These are phyloP conservation scores for Hymenoscyphus fraxineus DNA, from an alignment of 2,329 filamentous ascomycete species.

Conservation along the genomic window DNA sequence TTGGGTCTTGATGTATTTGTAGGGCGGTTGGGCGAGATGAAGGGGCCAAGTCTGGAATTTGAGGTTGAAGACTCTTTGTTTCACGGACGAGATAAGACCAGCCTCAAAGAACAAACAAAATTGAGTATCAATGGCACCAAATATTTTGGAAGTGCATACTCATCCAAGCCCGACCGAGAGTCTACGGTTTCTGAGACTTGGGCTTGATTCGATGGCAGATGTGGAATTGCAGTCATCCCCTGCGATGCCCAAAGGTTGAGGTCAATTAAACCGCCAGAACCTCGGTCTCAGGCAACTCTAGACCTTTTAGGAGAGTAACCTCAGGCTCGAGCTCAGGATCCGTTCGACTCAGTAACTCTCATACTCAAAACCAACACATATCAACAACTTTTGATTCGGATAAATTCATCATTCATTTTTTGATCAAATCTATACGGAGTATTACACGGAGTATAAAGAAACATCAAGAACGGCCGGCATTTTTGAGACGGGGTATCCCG, in stretches of 20 bases:
- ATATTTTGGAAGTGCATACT: neutral
- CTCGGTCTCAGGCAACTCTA: neutral
- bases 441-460: too few relatives aligned
- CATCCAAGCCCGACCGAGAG: neutral
- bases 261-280: neutral
- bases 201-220: neutral
- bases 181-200: neutral
- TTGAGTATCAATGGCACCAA: neutral
- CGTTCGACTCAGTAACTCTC: neutral
- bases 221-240: neutral
- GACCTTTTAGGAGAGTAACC: neutral
- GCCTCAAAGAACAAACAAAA: neutral
- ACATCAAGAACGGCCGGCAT: too few relatives aligned
- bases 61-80: conserved; percentile 1
- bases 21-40: neutral
- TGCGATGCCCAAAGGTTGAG: neutral
- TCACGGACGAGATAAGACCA: neutral
- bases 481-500: too few relatives aligned
- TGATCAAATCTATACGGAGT: too few relatives aligned
- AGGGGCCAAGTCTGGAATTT: neutral
- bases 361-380: neutral
- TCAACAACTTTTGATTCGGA: too few relatives aligned
- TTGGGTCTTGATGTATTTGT: neutral
- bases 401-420: too few relatives aligned
- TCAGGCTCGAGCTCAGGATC: neutral